These are phyloP conservation scores for Copromyces sp. DNA, from an alignment of 495 filamentous ascomycete genomes.

Conservation along the genomic window DNA sequence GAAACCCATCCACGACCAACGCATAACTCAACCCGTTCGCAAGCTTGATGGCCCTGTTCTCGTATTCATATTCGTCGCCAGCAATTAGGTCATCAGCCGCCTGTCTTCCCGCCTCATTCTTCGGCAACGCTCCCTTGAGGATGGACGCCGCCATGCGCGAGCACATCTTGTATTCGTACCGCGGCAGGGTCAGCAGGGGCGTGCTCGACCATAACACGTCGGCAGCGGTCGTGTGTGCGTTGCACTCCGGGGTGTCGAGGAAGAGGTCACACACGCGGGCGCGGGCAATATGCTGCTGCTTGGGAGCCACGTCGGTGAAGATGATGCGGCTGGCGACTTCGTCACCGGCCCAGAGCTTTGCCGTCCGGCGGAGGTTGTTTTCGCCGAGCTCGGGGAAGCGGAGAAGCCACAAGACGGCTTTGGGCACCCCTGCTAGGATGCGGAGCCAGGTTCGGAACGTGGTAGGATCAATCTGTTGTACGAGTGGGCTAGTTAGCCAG, in stretches of 20 bases:
- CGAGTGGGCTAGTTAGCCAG: background rate
- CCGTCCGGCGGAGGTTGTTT: conserved; percentile 68
- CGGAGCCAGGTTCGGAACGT: conserved; percentile 96
- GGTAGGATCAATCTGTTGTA: conserved; percentile 80
- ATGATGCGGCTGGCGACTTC: conserved; percentile 84
- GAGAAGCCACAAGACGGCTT: conserved; percentile 89
- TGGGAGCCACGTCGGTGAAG: conserved; percentile 95
- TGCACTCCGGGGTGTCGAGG: conserved; percentile 95
- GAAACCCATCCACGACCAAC: background rate
- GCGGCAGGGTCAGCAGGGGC: conserved; percentile 84
- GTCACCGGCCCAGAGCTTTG: conserved; percentile 71
- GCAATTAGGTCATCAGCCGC: conserved; percentile 72
- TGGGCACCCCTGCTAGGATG: conserved; percentile 77
- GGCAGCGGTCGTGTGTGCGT: conserved; percentile 94
- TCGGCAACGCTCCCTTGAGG: conserved; percentile 76
- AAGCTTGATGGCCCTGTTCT: conserved; percentile 65
- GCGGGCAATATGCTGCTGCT: conserved; percentile 86
- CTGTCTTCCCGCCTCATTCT: conserved; percentile 48
- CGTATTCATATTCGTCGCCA: conserved; percentile 66
- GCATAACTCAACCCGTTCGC: conserved; percentile 58
- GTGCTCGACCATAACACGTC: conserved; percentile 96
- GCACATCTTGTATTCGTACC: conserved; percentile 98
- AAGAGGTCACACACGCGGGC: conserved; percentile 90
- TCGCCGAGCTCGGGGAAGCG: conserved; percentile 94
- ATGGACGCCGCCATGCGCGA: conserved; percentile 96